Evolutionary conservation across 805 yeast genomes (phyloP).

Genomic region (Cyberlindnera amylophila): DNA sequence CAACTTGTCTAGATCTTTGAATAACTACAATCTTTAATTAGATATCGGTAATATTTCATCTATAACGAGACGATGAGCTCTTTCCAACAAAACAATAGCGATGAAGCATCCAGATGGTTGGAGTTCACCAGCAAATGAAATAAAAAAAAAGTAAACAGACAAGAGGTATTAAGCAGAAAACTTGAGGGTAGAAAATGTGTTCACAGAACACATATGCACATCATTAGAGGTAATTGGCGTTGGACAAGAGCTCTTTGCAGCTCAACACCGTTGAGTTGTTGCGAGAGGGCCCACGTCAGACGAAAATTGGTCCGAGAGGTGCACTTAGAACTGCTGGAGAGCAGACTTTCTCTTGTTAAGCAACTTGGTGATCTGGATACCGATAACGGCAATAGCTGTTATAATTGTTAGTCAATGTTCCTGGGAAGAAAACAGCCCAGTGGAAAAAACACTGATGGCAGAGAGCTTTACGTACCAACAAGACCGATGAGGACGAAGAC

Average conservation of each 20-base stretch:
- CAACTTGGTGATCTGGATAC: slow-evolving; percentile 12
- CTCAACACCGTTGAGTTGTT: no score
- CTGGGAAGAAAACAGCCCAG: background rate
- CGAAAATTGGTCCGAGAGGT: background rate
- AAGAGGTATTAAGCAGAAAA: slow-evolving; percentile 1
- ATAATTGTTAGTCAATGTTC: background rate
- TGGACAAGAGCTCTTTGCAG: no score
- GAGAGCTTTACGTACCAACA: slow-evolving; percentile 29
- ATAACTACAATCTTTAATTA: no score
- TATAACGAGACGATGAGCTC: slow-evolving; percentile 1
- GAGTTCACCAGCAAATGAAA: no score
- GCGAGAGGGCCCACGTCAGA: background rate
- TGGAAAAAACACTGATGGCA: no score
- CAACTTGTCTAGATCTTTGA: no score
- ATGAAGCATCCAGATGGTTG: background rate
- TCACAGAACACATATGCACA: background rate
- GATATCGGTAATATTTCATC: slow-evolving; percentile 1
- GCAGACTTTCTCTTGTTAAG: slow-evolving; percentile 23
- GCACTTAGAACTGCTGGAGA: slow-evolving; percentile 24
- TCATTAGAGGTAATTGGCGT: background rate
- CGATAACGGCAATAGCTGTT: slow-evolving; percentile 19
- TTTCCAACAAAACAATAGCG: background rate
- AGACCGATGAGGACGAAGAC: slow-evolving; percentile 28
- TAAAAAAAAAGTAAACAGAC: background rate
- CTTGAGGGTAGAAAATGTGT: no score